Evolutionary conservation across 495 filamentous ascomycete genomes (phyloP).

Genomic region (Neurospora intermedia): DNA sequence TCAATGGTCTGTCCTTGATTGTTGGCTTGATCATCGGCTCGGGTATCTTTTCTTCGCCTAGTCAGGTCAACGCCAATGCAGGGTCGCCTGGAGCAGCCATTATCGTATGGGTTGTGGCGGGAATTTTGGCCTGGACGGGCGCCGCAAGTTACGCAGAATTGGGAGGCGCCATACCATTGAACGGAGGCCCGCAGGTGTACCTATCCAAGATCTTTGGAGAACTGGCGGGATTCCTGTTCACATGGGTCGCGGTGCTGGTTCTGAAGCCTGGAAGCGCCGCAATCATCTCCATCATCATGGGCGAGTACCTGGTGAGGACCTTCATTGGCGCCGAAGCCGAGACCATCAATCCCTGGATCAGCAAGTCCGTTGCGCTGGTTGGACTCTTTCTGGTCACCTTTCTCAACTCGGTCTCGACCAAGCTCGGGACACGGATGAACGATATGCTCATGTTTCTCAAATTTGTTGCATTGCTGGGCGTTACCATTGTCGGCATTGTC

Average conservation of each 20-base stretch:
- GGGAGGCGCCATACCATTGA: conserved; percentile 89
- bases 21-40: conserved; percentile 94
- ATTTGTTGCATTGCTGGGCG: conserved; percentile 76
- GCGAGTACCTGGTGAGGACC: conserved; percentile 87
- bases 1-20: conserved; percentile 85
- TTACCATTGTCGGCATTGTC: conserved; percentile 80
- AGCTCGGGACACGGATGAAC: conserved; percentile 70
- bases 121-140: conserved; percentile 89
- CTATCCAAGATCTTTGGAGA: conserved; percentile 94
- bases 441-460: conserved; percentile 96
- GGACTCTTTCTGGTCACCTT: conserved; percentile 68
- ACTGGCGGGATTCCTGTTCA: conserved; percentile 81
- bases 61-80: conserved; percentile 84
- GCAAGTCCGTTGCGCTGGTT: conserved; percentile 74
- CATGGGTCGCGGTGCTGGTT: conserved; percentile 90
- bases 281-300: conserved; percentile 95
- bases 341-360: conserved; percentile 71
- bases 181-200: conserved; percentile 89
- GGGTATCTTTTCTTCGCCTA: conserved; percentile 91
- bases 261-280: conserved; percentile 87
- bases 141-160: conserved; percentile 94
- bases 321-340: conserved; percentile 71
- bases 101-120: conserved; percentile 83
- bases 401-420: conserved; percentile 84
- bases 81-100: conserved; percentile 87